Percentiles rank a stretch among this genome's conserved stretches.
These are phyloP conservation scores for Nitzschia inconspicua DNA, from an alignment of 108 stramenopile genomes.

Conservation along the genomic window DNA sequence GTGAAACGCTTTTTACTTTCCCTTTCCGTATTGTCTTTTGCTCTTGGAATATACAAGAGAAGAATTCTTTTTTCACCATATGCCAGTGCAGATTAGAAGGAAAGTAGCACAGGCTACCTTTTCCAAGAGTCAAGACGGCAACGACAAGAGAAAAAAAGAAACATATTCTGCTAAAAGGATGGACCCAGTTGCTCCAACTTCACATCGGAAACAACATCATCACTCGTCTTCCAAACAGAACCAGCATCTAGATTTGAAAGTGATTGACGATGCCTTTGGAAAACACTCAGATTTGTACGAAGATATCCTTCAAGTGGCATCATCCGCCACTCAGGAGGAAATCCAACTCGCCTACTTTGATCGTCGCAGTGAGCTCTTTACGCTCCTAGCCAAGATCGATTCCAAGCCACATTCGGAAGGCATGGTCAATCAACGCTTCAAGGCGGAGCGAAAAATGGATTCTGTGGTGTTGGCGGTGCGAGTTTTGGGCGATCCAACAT, in stretches of 20 bases:
- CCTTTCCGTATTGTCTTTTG: no score
- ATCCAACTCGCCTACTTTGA: slow-evolving; percentile 54
- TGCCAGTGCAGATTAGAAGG: no score
- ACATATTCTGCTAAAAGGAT: no score
- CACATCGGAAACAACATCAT: not conserved
- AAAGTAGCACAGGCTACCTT: no score
- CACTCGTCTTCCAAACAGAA: not conserved
- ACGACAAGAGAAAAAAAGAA: no score
- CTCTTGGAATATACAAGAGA: no score
- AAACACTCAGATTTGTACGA: slow-evolving; percentile 43
- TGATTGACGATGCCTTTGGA: slow-evolving; percentile 45
- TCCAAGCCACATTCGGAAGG: slow-evolving; percentile 11
- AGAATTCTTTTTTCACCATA: no score
- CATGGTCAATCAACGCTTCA: slow-evolving; percentile 1
- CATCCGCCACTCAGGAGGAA: slow-evolving; percentile 29
- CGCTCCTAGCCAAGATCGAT: slow-evolving; percentile 30
- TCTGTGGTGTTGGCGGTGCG: slow-evolving; percentile 47
- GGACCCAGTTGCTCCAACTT: no score
- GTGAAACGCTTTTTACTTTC: no score
- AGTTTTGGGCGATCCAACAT: slow-evolving; percentile 40
- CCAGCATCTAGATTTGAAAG: slow-evolving; percentile 19
- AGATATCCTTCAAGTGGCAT: slow-evolving; percentile 31
- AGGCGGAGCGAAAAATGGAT: slow-evolving; percentile 49
- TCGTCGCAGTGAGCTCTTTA: slow-evolving; percentile 51
- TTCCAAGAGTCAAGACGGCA: no score